These are phyloP conservation scores for Pisolithus orientalis DNA, from an alignment of 768 basidiomycete genomes.

Conservation along the genomic window DNA sequence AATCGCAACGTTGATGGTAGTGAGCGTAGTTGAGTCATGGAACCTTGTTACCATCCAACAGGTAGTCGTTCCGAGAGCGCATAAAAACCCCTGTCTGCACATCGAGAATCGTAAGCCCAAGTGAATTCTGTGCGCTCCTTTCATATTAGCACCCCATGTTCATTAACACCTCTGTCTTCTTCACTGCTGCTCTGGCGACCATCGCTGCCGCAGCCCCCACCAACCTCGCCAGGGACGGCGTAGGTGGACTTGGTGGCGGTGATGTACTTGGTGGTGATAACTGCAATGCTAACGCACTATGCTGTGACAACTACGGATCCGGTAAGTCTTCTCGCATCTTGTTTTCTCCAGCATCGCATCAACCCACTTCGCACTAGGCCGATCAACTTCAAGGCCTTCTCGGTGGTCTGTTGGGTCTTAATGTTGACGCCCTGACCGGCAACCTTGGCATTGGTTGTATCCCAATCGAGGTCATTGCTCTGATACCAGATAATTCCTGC, in stretches of 20 bases:
- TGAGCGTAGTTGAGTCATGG: too few species aligned
- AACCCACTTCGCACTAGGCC: neutral
- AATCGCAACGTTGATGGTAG: too few species aligned
- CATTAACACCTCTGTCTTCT: neutral
- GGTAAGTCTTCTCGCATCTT: neutral
- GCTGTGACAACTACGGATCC: neutral
- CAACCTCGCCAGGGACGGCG: neutral
- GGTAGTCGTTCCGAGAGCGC: neutral
- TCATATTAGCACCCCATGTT: neutral
- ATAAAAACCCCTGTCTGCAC: neutral
- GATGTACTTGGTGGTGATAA: neutral
- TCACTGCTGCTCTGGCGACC: neutral
- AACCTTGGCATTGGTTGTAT: neutral
- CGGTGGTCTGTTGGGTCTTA: neutral
- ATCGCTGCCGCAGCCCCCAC: neutral
- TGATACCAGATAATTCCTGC: neutral
- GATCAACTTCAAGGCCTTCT: neutral
- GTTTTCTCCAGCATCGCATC: neutral
- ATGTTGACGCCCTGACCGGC: neutral
- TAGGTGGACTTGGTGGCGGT: neutral
- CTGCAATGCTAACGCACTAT: neutral
- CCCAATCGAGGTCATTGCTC: neutral
- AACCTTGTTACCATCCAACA: too few species aligned
- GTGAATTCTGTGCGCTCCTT: neutral
- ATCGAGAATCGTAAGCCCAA: neutral